These are phyloP conservation scores for Metschnikowia bowlesiae DNA, from an alignment of 805 yeast genomes.

Conservation along the genomic window DNA sequence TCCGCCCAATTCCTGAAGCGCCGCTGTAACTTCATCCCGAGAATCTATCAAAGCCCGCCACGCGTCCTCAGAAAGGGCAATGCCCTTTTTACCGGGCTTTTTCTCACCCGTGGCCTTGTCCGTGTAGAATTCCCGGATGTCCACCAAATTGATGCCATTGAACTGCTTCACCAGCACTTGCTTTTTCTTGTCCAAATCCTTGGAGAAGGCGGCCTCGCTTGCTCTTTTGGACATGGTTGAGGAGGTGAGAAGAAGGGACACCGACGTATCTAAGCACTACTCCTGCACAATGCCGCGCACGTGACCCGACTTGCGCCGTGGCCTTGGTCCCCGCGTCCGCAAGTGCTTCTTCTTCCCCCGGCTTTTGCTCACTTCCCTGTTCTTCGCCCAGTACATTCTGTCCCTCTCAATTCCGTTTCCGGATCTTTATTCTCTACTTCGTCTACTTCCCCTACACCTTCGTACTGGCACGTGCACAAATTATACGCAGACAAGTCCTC, in stretches of 20 bases:
- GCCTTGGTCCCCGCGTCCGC: too few relatives aligned
- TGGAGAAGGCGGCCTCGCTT: background rate
- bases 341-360: too few relatives aligned
- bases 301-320: too few relatives aligned
- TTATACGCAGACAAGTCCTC: too few relatives aligned
- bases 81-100: slow-evolving; percentile 80
- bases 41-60: slow-evolving; percentile 49
- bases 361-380: too few relatives aligned
- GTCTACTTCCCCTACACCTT: too few relatives aligned
- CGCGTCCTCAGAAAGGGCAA: slow-evolving; percentile 52
- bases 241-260: background rate
- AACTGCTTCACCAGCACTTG: slow-evolving; percentile 70
- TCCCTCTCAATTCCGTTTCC: too few relatives aligned
- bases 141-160: slow-evolving; percentile 64
- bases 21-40: slow-evolving; percentile 46
- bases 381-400: too few relatives aligned
- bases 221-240: background rate
- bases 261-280: too few relatives aligned
- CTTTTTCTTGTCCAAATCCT: slow-evolving; percentile 40
- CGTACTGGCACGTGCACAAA: too few relatives aligned
- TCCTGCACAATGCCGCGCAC: too few relatives aligned
- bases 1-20: slow-evolving; percentile 28
- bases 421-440: too few relatives aligned
- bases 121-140: slow-evolving; percentile 76
- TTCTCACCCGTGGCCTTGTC: slow-evolving; percentile 55